Conservation (phyloP, 805 yeast species). For the Ogataea salicorniae region DNA sequence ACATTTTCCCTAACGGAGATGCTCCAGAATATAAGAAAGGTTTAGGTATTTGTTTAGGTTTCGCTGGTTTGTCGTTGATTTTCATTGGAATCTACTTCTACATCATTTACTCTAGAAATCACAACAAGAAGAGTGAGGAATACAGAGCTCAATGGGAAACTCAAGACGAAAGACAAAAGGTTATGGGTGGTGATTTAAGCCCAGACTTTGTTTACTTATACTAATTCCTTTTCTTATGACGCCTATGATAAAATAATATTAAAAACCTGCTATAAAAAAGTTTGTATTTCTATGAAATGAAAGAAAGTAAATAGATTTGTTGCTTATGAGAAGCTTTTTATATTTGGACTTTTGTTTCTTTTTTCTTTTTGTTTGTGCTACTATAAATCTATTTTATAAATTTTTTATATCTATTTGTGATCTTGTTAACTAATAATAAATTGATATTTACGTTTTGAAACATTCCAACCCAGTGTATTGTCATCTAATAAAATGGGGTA, state of each 20-base stretch:
- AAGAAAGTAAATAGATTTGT: no score
- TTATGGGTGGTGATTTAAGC: constrained; percentile 33
- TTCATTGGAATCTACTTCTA: constrained; percentile 29
- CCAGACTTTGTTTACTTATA: constrained; percentile 45
- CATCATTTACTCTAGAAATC: constrained; percentile 30
- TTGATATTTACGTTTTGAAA: no score
- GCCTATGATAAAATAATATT: no score
- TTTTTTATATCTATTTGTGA: no score
- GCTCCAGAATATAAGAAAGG: constrained; percentile 60
- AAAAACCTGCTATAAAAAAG: no score
- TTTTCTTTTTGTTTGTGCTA: neutral
- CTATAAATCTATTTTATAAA: no score
- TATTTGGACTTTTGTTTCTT: neutral
- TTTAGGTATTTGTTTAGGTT: constrained; percentile 44
- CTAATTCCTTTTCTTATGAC: constrained; percentile 14
- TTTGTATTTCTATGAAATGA: no score
- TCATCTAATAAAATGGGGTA: no score
- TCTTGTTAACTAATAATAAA: no score
- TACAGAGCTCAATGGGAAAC: constrained; percentile 27
- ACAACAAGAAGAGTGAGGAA: constrained; percentile 29
- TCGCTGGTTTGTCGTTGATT: constrained; percentile 37
- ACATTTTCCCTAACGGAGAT: constrained; percentile 47
- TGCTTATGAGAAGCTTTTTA: no score
- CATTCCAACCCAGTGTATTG: no score
- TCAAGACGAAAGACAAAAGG: constrained; percentile 23